A percentile compares a stretch with the other conserved stretches of the same genome.
phyloP scores from a whole-genome alignment of 345 rosid genomes.

The Moricandia moricandioides region DNA sequence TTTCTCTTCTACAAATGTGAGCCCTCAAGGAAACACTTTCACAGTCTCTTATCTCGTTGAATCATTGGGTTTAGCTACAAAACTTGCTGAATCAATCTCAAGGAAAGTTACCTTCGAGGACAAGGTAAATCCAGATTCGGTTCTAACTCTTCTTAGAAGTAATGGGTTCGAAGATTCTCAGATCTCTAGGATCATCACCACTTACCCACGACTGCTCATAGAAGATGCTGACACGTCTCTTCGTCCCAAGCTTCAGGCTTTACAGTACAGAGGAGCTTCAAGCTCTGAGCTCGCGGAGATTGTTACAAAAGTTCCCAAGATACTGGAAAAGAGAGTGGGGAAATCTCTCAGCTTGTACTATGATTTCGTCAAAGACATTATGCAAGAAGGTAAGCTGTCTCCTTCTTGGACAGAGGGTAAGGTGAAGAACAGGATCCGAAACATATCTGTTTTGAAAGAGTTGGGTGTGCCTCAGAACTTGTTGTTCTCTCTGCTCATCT shows the following conservation, averaged over 20 bases:
- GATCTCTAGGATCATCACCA: slow-evolving; percentile 14
- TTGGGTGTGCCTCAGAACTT: slow-evolving; percentile 32
- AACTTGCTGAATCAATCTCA: slow-evolving; percentile 20
- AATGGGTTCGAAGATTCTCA: slow-evolving; percentile 39
- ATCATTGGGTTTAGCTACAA: slow-evolving; percentile 32
- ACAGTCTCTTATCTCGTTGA: slow-evolving; percentile 30
- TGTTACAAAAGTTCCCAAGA: slow-evolving; percentile 6
- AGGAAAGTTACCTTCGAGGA: slow-evolving; percentile 12
- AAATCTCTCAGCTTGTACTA: slow-evolving; percentile 5
- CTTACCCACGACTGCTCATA: slow-evolving; percentile 25
- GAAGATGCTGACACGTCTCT: slow-evolving; percentile 21
- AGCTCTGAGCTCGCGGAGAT: slow-evolving; percentile 9
- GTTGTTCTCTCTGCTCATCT: slow-evolving; percentile 6
- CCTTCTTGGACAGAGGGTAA: not conserved
- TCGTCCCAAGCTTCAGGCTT: slow-evolving; percentile 36
- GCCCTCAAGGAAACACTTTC: not conserved
- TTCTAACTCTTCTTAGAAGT: slow-evolving; percentile 24
- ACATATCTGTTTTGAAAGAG: slow-evolving; percentile 20
- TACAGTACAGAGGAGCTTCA: slow-evolving; percentile 30
- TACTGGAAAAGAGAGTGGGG: slow-evolving; percentile 18
- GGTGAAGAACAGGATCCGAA: not conserved
- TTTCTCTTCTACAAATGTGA: slow-evolving; percentile 13
- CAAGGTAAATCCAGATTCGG: slow-evolving; percentile 23
- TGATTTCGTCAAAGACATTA: slow-evolving; percentile 21
- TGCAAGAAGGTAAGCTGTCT: not conserved